Evolutionary conservation across 257 asterid genomes (phyloP), one percentile per base, ranked within the genome.

Genomic region (Fraxinus excelsior): DNA sequence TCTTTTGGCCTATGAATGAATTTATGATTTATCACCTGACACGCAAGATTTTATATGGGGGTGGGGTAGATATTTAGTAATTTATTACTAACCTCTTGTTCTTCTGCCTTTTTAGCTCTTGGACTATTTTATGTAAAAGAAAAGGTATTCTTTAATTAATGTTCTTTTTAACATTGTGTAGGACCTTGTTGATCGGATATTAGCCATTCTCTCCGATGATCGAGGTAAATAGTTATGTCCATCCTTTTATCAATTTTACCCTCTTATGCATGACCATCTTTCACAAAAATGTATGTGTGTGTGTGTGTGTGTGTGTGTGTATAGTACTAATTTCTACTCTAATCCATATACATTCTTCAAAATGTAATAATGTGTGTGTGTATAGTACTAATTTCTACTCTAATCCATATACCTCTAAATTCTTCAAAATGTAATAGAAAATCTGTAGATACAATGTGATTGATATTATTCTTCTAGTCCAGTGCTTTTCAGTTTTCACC

Each of bases 171-270:
- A 29, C 66, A 78, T 74, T 78, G 71, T 79, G 76, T 90, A 96
- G 99, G 98, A 96, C 84, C 99, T 96, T 77, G 93, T 91, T 84
- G 97, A 96, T 77, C 91, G 99, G 74, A 87, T 96, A 86, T 74
- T 94, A 84, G 89, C 88, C 51, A 78, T 82, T 70, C 92, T 96
- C 37, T 83, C 98, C 0, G 94, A 92, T 77, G 99, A 92, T 26
- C 87, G 86, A 87, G 99, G 99, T 94, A 86, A 77, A 68, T 56
- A 28, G n/a, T n/a, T n/a, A n/a, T n/a, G n/a, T n/a, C n/a, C n/a
- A n/a, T n/a, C n/a, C n/a, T n/a, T n/a, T n/a, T n/a, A n/a, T n/a
- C n/a, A n/a, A n/a, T n/a, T n/a, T n/a, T n/a, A n/a, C n/a, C n/a
- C n/a, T n/a, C n/a, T n/a, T n/a, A n/a, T n/a, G n/a, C n/a, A n/a